phyloP scores from a whole-genome alignment of 2,329 filamentous ascomycete species.

The Lojkania enalia region DNA sequence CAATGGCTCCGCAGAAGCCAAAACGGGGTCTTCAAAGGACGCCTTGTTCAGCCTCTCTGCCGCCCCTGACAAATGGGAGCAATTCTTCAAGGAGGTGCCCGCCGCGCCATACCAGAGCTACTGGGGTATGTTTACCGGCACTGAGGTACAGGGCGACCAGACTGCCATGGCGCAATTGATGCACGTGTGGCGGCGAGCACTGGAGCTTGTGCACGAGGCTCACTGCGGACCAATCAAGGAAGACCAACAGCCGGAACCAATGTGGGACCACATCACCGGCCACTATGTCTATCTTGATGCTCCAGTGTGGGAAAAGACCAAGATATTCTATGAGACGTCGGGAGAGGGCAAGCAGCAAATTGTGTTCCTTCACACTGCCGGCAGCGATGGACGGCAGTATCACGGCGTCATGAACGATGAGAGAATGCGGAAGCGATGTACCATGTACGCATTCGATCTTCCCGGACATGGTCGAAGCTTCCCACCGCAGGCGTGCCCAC shows the following conservation, averaged over 20 bases:
- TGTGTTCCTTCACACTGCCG: conserved; percentile 51
- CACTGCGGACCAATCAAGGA: conserved; percentile 50
- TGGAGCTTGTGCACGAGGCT: conserved; percentile 54
- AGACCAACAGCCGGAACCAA: conserved; percentile 41
- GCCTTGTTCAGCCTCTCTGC: conserved; percentile 47
- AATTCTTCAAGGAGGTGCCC: conserved; percentile 50
- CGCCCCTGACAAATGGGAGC: conserved; percentile 51
- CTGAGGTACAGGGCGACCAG: conserved; percentile 53
- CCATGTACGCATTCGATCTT: conserved; percentile 56
- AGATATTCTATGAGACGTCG: conserved; percentile 55
- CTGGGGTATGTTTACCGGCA: conserved; percentile 52
- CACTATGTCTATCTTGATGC: conserved; percentile 52
- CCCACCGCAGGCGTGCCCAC: conserved; percentile 47
- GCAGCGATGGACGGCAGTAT: conserved; percentile 54
- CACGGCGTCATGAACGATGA: conserved; percentile 57
- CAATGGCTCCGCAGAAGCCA: conserved; percentile 35
- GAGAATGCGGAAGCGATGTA: conserved; percentile 52
- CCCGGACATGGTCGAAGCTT: conserved; percentile 56
- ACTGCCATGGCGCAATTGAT: conserved; percentile 50
- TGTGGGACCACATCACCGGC: conserved; percentile 52
- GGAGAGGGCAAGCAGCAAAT: conserved; percentile 54
- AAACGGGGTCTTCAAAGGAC: conserved; percentile 34
- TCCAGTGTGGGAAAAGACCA: conserved; percentile 54
- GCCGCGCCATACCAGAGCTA: conserved; percentile 51
- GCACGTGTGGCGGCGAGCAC: conserved; percentile 52